Conservation (phyloP, 257 asterid genomes). For the Solanum chmielewskii region DNA sequence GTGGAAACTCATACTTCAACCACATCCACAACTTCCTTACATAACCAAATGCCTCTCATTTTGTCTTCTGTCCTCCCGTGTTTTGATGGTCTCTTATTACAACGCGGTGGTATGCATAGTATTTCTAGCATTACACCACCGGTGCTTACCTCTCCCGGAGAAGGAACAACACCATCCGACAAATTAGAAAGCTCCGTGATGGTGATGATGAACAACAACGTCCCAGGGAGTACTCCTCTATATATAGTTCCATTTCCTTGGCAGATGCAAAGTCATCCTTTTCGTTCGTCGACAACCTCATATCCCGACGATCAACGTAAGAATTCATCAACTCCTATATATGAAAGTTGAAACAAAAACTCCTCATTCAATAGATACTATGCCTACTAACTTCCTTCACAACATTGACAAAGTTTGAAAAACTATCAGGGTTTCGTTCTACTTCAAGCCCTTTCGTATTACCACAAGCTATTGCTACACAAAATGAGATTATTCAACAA, state of each 20-base stretch:
- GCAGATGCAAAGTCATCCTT: conserved; percentile 18
- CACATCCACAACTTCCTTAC: conserved; percentile 1
- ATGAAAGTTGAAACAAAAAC: conserved; percentile 1
- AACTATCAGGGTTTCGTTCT: not conserved
- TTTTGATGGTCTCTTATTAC: conserved; percentile 13
- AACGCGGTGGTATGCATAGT: not conserved
- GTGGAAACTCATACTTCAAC: conserved; percentile 12
- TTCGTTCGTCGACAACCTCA: not conserved
- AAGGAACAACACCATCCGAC: too few species aligned
- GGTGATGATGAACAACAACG: not conserved
- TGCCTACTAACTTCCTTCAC: not conserved
- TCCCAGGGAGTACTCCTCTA: conserved; percentile 13
- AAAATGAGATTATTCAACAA: not conserved
- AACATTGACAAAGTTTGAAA: not conserved
- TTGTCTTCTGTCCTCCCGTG: conserved; percentile 30
- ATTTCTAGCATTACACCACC: not conserved
- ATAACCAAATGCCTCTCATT: conserved; percentile 20
- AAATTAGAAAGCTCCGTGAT: not conserved
- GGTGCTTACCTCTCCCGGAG: not conserved
- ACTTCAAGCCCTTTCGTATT: not conserved
- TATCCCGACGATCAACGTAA: not conserved
- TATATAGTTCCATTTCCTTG: conserved; percentile 41
- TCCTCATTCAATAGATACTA: not conserved
- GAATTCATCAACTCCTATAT: not conserved
- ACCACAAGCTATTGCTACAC: not conserved